Percentiles rank a stretch among this genome's conserved stretches.
These are phyloP conservation scores for Suhomyces pyralidae DNA, from an alignment of 805 yeast genomes.

Conservation along the genomic window DNA sequence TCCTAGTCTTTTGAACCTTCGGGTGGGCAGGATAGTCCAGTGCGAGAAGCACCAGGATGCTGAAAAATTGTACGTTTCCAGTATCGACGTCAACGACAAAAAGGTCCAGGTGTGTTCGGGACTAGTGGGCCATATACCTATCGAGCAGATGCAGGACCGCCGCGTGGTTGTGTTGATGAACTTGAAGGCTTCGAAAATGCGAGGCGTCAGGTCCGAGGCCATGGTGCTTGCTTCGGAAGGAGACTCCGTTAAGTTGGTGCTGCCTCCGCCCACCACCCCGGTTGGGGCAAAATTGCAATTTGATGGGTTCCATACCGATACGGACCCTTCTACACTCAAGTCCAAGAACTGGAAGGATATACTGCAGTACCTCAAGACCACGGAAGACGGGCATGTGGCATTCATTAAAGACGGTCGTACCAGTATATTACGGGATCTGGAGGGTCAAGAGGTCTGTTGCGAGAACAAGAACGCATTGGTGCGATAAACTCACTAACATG, in stretches of 20 bases:
- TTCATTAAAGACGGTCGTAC: slow-evolving; percentile 15
- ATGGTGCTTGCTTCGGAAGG: slow-evolving; percentile 62
- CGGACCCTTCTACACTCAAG: slow-evolving; percentile 25
- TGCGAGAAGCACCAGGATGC: slow-evolving; percentile 55
- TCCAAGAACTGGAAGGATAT: slow-evolving; percentile 34
- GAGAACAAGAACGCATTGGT: neutral
- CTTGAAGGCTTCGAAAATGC: slow-evolving; percentile 58
- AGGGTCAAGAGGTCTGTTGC: neutral
- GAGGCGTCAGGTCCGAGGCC: slow-evolving; percentile 61
- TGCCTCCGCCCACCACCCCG: slow-evolving; percentile 38
- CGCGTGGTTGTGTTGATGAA: slow-evolving; percentile 55
- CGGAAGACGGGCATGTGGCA: slow-evolving; percentile 27
- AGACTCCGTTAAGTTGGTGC: slow-evolving; percentile 43
- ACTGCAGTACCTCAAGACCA: slow-evolving; percentile 26
- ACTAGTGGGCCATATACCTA: slow-evolving; percentile 43
- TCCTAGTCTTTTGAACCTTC: slow-evolving; percentile 22
- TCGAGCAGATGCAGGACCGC: slow-evolving; percentile 33
- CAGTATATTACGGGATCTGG: neutral
- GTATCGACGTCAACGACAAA: slow-evolving; percentile 30
- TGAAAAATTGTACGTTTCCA: slow-evolving; percentile 56
- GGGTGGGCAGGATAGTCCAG: slow-evolving; percentile 48
- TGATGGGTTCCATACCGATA: slow-evolving; percentile 17
- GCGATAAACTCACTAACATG: neutral
- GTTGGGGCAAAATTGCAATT: slow-evolving; percentile 44
- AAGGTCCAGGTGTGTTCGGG: slow-evolving; percentile 59